phyloP scores from a whole-genome alignment of 495 filamentous ascomycete species.

The Daldinia bambusicola region DNA sequence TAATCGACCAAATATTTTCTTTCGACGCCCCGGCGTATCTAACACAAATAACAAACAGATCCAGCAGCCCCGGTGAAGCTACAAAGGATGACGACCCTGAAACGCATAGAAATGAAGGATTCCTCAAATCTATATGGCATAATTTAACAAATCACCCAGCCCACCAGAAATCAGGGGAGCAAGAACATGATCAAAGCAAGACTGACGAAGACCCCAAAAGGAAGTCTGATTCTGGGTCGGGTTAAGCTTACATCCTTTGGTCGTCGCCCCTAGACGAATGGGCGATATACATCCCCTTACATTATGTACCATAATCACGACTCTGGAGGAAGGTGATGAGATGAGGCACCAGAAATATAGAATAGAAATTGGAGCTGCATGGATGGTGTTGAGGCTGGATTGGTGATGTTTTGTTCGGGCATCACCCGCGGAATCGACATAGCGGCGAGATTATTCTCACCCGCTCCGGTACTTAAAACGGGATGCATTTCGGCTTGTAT shows the following conservation, averaged over 20 bases:
- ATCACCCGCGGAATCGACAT: slow-evolving; percentile 19
- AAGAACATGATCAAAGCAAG: slow-evolving; percentile 44
- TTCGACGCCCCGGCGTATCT: slow-evolving; percentile 3
- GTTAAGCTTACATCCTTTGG: slow-evolving; percentile 24
- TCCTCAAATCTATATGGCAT: slow-evolving; percentile 90
- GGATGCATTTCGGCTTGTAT: slow-evolving; percentile 34
- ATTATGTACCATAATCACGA: slow-evolving; percentile 38
- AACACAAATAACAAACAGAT: slow-evolving; percentile 16
- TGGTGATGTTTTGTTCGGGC: slow-evolving; percentile 20
- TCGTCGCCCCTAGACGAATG: neutral
- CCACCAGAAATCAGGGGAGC: slow-evolving; percentile 53
- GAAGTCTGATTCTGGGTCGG: slow-evolving; percentile 63
- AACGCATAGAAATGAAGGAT: slow-evolving; percentile 77
- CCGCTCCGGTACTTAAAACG: slow-evolving; percentile 23
- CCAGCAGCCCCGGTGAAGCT: slow-evolving; percentile 29
- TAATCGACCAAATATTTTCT: neutral
- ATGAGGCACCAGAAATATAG: slow-evolving; percentile 28
- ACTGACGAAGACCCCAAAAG: slow-evolving; percentile 65
- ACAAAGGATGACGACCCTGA: slow-evolving; percentile 51
- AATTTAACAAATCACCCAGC: slow-evolving; percentile 80
- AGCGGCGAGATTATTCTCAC: slow-evolving; percentile 32
- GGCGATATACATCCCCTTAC: slow-evolving; percentile 6
- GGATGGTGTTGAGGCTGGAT: slow-evolving; percentile 36
- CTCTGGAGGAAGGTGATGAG: slow-evolving; percentile 18
- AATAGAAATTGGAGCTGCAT: slow-evolving; percentile 42